These are phyloP conservation scores for Exsudoporus floridanus DNA, from an alignment of 1,284 basidiomycete genomes.

Conservation along the genomic window DNA sequence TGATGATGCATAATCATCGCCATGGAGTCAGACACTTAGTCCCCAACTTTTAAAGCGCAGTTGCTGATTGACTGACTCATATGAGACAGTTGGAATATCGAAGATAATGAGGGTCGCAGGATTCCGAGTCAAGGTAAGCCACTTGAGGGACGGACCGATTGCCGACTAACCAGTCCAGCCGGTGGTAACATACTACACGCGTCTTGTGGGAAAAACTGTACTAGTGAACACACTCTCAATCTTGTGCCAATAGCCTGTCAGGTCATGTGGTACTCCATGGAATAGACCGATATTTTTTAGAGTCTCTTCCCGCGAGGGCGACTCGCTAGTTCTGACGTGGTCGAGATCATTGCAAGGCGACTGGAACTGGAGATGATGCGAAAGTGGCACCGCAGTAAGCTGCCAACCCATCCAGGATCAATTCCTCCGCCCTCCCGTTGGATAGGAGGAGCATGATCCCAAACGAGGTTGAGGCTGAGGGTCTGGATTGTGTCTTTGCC, in stretches of 20 bases:
- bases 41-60: neutral
- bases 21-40: neutral
- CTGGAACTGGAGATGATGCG: neutral
- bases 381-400: neutral
- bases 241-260: neutral
- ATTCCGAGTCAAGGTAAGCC: neutral
- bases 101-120: neutral
- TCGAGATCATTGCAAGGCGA: neutral
- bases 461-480: too few relatives aligned
- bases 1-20: neutral
- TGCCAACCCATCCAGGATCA: too few relatives aligned
- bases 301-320: neutral
- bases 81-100: slow-evolving; percentile 1
- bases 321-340: neutral
- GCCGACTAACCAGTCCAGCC: slow-evolving; percentile 1
- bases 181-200: neutral
- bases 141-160: neutral
- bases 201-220: neutral
- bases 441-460: too few relatives aligned
- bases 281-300: neutral
- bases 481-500: neutral
- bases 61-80: neutral
- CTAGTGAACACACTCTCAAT: neutral
- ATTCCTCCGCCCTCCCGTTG: too few relatives aligned
- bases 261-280: neutral